Base-by-base conservation (phyloP, 208 protist genomes). In the Trypanosomatidae sp. region DNA sequence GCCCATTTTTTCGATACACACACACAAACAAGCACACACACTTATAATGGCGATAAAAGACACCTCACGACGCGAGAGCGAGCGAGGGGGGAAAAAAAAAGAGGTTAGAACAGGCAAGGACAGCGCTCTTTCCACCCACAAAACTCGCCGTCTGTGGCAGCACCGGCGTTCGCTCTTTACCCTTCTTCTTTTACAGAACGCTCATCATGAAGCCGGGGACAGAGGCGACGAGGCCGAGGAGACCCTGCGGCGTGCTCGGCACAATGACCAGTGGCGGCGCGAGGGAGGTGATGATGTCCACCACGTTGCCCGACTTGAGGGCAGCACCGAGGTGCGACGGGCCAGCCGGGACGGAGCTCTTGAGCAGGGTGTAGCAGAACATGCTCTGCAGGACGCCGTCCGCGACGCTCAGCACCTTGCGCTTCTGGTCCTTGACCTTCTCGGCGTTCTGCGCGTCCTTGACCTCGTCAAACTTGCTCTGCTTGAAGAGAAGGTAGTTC, bases 351-450 rank as follows among this genome's bases (percentile, higher is more conserved):
- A 81, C 67, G 25, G 88, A 81, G 70, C 53, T 69, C 80, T 90
- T 90, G 49, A 94, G 70, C 44, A 96, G 79, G 10, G 80, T 84
- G 80, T 93, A 94, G 80, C 84, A 78, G 73, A 93, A 92, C 65
- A 91, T 76, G 74, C 85, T 91, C 80, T 83, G 80, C 47, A 88
- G 78, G 47, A 91, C 67, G 71, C 87, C 79, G 73, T 96, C 91
- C 41, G 72, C 76, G 10, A 88, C 68, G 62, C 69, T 81, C 44
- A 93, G 73, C 25, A 88, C 80, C 79, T 86, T 92, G 69, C 85
- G 82, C 68, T 69, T 46, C 55, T 93, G 83, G 49, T 89, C 87
- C 49, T 84, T 87, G 7, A 69, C 69, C 71, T 88, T 84, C 71
- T 81, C 79, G 39, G 60, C 76, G 62, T 89, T 71, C 64, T 83